Percentiles rank a stretch among this genome's conserved stretches.
phyloP scores from a whole-genome alignment of 2,329 filamentous ascomycete species.

The Diaporthe capsici region DNA sequence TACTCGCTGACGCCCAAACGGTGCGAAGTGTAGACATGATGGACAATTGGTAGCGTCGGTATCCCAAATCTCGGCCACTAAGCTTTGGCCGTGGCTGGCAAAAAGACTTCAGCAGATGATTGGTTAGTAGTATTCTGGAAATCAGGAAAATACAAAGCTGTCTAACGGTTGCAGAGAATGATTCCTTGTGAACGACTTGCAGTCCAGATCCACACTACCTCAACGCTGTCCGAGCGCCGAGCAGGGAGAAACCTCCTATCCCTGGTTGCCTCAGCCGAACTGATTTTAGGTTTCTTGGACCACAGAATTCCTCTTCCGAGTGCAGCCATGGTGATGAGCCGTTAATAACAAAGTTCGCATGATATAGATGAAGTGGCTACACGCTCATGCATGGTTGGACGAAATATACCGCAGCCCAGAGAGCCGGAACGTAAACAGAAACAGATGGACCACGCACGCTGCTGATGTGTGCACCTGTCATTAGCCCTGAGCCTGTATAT shows the following conservation, averaged over 20 bases:
- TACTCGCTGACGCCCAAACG: no score
- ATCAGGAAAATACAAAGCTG: not conserved
- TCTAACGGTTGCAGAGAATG: not conserved
- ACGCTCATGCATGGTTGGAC: not conserved
- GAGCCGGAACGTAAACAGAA: no score
- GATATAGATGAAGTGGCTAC: not conserved
- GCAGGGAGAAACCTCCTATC: not conserved
- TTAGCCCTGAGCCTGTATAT: not conserved
- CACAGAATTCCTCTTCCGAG: not conserved
- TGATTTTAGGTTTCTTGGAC: not conserved
- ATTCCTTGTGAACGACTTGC: not conserved
- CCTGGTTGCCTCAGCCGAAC: not conserved
- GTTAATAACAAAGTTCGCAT: not conserved
- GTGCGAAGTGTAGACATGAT: not conserved
- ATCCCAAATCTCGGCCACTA: not conserved
- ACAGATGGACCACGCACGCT: no score
- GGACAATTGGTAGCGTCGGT: no score
- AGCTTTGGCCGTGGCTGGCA: not conserved
- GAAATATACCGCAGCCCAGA: no score
- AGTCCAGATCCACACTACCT: not conserved
- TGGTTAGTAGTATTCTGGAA: not conserved
- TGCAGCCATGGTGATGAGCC: not conserved
- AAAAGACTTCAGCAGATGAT: not conserved
- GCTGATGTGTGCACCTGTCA: no score
- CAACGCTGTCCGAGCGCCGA: not conserved